Base-by-base conservation (phyloP, 345 rosid genomes). In the Linum lewisii region DNA sequence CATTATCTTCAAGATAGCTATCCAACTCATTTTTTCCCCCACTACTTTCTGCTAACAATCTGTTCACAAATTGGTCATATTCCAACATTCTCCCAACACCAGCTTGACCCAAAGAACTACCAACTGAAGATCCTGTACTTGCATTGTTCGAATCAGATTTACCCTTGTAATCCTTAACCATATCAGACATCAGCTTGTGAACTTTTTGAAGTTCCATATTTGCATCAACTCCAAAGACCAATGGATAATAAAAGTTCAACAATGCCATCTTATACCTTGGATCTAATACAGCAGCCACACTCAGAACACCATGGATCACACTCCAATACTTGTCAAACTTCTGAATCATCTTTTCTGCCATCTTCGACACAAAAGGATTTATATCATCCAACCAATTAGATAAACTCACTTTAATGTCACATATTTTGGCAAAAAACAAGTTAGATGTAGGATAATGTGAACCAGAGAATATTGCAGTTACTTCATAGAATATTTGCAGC, bases 221-320 rank as follows among this genome's bases (percentile, higher is more conserved):
- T 4, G 56, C 7, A n/a, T 52, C 14, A 7, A 2, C 5, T 11
- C 56, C 23, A 5, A 5, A 52, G 13, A 52, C 56, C 20, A 15
- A 11, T 9, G 56, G 56, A 20, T 20, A 52, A 20, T 52, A 52
- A 52, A 20, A 52, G 6, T 52, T 24, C 14, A 52, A 6, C 1
- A 52, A 21, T 20, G 22, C 20, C 56, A 52, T 52, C 56, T 52
- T 52, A 20, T 52, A 52, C 23, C 56, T 52, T 52, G 56, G 56
- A 24, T 52, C 56, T 4, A 52, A 10, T 6, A 52, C 25, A n/a
- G 15, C 56, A 52, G 56, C 56, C 25, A 52, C 56, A 20, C 56
- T 20, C 24, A 20, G 22, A 21, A 52, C 24, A 8, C 14, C 23
- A 52, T 24, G 56, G 20, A n/a, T 24, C 24, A 21, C 24, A n/a